Percentiles rank a stretch among this genome's conserved stretches.
Conservation (phyloP, 2,329 filamentous ascomycete genomes). For the Anthostomella pinea region DNA sequence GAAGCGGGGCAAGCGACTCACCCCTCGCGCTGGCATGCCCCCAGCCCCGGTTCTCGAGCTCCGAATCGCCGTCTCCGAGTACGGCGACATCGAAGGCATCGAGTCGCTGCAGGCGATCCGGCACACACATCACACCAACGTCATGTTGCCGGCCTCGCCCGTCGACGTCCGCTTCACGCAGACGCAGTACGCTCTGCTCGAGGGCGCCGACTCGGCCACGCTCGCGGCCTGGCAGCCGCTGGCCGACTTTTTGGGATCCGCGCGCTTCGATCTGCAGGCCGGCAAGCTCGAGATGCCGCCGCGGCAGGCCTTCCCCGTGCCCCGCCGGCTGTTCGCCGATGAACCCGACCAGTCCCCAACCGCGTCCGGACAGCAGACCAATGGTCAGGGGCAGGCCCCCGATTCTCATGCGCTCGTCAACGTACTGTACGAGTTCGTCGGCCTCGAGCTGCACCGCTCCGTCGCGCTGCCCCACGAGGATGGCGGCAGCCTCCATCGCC, state of each 20-base stretch:
- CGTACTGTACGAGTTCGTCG: conserved; percentile 44
- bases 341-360: background rate
- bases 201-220: conserved; percentile 20
- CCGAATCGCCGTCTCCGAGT: conserved; percentile 34
- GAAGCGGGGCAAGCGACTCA: conserved; percentile 18
- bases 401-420: conserved; percentile 4
- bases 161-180: conserved; percentile 50
- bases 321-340: conserved; percentile 21
- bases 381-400: background rate
- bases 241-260: conserved; percentile 41
- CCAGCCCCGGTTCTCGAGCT: conserved; percentile 37
- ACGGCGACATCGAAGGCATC: conserved; percentile 29
- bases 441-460: conserved; percentile 49
- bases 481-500: too few relatives aligned
- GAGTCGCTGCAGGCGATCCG: conserved; percentile 39
- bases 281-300: conserved; percentile 40
- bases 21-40: conserved; percentile 17
- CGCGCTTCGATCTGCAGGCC: conserved; percentile 43
- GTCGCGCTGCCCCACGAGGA: conserved; percentile 41
- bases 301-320: conserved; percentile 30
- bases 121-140: conserved; percentile 37
- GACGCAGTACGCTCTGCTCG: conserved; percentile 32
- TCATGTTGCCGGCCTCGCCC: conserved; percentile 43
- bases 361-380: background rate
- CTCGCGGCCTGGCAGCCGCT: conserved; percentile 34